Percentiles rank a stretch among this genome's conserved stretches.
Evolutionary conservation across 225 moss, liverwort and hornwort species (phyloP).

Genomic region (Pseudoscleropodium purum): DNA sequence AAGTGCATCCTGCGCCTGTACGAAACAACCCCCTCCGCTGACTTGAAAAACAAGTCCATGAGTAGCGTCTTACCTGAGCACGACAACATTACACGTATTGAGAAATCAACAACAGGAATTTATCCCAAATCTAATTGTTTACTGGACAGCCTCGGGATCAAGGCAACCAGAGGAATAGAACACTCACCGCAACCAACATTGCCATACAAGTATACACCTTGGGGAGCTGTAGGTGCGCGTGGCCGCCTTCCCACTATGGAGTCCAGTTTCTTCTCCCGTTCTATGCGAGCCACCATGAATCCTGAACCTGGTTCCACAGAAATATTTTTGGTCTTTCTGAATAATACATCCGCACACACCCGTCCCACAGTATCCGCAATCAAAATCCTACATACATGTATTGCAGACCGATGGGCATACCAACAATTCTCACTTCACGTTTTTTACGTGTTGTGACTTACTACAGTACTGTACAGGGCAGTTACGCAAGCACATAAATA

Average conservation of each 20-base stretch:
- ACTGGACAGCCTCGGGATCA: not conserved
- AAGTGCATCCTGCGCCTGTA: constrained; percentile 87
- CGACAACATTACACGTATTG: not conserved
- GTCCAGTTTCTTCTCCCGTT: constrained; percentile 78
- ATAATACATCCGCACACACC: constrained; percentile 26
- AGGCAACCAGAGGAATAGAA: not conserved
- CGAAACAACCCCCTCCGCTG: constrained; percentile 54
- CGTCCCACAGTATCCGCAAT: constrained; percentile 24
- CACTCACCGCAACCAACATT: constrained; percentile 87
- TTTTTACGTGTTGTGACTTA: not conserved
- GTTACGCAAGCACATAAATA: not conserved
- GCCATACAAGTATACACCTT: constrained; percentile 84
- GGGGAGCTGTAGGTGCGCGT: constrained; percentile 56
- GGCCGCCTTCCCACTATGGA: constrained; percentile 68
- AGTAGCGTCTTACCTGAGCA: constrained; percentile 79
- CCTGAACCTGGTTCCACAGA: constrained; percentile 79
- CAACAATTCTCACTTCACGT: not conserved
- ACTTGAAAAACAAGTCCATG: constrained; percentile 85
- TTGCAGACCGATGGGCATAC: not conserved
- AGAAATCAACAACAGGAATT: not conserved
- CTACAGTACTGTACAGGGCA: not conserved
- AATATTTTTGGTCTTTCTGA: constrained; percentile 64
- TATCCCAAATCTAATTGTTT: not conserved
- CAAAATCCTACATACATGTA: not conserved
- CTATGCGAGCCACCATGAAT: constrained; percentile 76